Evolutionary conservation across 2,329 filamentous ascomycete species (phyloP).

Genomic region (Rhynchosporium agropyri): DNA sequence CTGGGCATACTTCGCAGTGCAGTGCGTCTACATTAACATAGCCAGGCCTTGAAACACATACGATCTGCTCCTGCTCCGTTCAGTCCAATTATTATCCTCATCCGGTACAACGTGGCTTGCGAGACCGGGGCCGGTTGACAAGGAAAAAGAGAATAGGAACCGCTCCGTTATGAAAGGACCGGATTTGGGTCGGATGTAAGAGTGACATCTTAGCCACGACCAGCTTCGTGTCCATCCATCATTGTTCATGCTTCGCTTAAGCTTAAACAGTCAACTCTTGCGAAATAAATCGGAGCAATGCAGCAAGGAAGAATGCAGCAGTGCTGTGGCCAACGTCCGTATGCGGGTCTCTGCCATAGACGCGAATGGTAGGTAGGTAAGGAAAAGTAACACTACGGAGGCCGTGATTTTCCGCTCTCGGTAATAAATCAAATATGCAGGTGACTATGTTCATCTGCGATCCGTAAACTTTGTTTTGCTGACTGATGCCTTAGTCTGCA

Average conservation of each 20-base stretch:
- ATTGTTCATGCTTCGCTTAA: constrained; percentile 4
- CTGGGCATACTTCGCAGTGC: not conserved
- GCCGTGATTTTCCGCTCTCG: constrained; percentile 11
- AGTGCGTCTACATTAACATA: constrained; percentile 22
- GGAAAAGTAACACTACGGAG: constrained; percentile 1
- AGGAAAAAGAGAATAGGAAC: constrained; percentile 29
- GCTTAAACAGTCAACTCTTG: not conserved
- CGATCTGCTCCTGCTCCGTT: constrained; percentile 22
- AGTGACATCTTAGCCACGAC: constrained; percentile 3
- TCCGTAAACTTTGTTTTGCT: too few relatives aligned
- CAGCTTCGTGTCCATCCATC: constrained; percentile 8
- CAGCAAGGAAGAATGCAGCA: constrained; percentile 20
- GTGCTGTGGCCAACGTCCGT: not conserved
- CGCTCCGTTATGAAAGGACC: constrained; percentile 35
- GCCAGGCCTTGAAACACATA: constrained; percentile 31
- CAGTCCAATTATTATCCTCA: constrained; percentile 18
- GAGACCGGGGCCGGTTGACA: not conserved
- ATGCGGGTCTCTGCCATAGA: constrained; percentile 13
- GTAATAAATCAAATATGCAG: too few relatives aligned
- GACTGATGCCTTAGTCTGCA: too few relatives aligned
- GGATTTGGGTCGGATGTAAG: not conserved
- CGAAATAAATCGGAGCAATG: constrained; percentile 16
- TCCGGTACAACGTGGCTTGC: not conserved
- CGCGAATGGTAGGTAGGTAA: not conserved
- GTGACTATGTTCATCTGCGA: too few relatives aligned